Evolutionary conservation across 2,329 filamentous ascomycete genomes (phyloP), one percentile per base, ranked within the genome.

Genomic region (Cercospora sp.): DNA sequence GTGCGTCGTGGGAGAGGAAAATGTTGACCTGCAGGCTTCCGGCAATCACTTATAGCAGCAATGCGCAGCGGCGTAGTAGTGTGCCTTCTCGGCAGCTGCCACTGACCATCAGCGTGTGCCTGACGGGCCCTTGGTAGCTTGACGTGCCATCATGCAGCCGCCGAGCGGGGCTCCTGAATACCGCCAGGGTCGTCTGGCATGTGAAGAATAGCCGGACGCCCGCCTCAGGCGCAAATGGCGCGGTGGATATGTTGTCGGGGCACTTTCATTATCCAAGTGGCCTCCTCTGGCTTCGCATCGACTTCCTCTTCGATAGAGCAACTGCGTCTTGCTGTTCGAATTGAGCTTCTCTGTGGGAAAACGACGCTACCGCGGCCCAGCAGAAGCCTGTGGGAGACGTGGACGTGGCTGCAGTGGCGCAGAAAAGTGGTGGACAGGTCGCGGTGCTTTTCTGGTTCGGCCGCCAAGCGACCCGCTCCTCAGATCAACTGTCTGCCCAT

Each of bases 361-460:
- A 36, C 16, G 4, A 59, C 55, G 28, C 55, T 36, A 31, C 55
- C 28, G 55, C 55, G 55, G 55, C 55, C 55, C 55, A 31, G 55
- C 31, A 31, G 26, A 31, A 59, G 55, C 55, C 28, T 36, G 28
- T 28, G 31, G 28, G 16, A 58, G 55, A 58, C 55, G 5, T 58
- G 55, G 28, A 58, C 30, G 55, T 10, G n/a, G 26, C n/a, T 6
- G 55, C 9, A 59, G 55, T 59, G 55, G 55, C 30, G n/a, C 55
- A 18, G 55, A 59, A 59, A 59, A 59, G 55, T 59, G 55, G 55
- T 59, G 55, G 55, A 59, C 55, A 59, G 9, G 31, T 36, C 55
- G 55, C 55, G 8, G 55, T 18, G 26, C 55, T 59, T 10, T 26
- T 36, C 28, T 59, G 16, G 30, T 31, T 28, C 20, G 48, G 48